Conservation (phyloP, 2,329 filamentous ascomycete species). For the Penicillium paneum region DNA sequence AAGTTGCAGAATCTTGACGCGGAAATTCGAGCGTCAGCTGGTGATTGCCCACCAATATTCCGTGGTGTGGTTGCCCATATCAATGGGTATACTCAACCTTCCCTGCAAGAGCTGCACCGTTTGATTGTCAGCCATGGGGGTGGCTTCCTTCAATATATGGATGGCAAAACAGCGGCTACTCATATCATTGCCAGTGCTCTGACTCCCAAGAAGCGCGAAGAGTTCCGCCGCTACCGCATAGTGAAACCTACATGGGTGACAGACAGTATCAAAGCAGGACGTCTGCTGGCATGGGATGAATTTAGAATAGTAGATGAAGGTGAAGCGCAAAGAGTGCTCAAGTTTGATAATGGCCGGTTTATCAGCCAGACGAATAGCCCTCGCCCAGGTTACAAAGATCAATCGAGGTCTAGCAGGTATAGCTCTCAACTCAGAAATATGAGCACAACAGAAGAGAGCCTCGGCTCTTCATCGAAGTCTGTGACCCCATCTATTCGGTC, state of each 20-base stretch:
- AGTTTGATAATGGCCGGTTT: constrained; percentile 61
- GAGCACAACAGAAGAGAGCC: constrained; percentile 25
- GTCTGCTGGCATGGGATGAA: constrained; percentile 76
- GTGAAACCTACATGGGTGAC: constrained; percentile 94
- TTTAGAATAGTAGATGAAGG: constrained; percentile 86
- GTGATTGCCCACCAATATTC: constrained; percentile 79
- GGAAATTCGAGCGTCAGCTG: constrained; percentile 66
- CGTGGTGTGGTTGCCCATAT: constrained; percentile 86
- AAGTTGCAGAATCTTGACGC: constrained; percentile 94
- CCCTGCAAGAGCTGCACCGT: constrained; percentile 80
- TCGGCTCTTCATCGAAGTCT: constrained; percentile 1
- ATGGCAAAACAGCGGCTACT: constrained; percentile 90
- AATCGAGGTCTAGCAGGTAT: constrained; percentile 81
- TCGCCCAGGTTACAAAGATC: constrained; percentile 68
- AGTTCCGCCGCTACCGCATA: constrained; percentile 83
- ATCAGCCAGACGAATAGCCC: constrained; percentile 63
- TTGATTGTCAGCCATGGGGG: constrained; percentile 92
- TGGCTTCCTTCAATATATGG: constrained; percentile 88
- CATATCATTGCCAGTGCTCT: constrained; percentile 91
- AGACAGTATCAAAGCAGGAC: constrained; percentile 79
- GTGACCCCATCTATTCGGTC: neutral
- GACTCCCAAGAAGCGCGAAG: constrained; percentile 87
- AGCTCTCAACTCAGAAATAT: constrained; percentile 61
- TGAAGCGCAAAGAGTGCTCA: constrained; percentile 73
- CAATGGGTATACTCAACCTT: constrained; percentile 93